Evolutionary conservation across 164 flowering plant species (phyloP).

Genomic region (Vitis riparia): DNA sequence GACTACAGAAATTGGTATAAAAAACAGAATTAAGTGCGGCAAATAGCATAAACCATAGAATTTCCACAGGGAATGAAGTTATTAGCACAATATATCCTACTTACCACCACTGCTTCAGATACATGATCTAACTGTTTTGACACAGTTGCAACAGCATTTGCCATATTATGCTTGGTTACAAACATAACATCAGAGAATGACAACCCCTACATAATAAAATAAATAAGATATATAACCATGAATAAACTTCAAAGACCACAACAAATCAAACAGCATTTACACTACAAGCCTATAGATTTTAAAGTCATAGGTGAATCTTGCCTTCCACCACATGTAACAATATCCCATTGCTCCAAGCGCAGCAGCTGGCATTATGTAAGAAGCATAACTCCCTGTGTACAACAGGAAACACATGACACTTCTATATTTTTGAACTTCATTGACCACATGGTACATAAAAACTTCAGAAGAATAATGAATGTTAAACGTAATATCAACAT

Average conservation of each 20-base stretch:
- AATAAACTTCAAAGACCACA: background rate
- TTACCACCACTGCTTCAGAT: slow-evolving; percentile 61
- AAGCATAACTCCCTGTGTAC: slow-evolving; percentile 47
- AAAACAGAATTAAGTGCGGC: background rate
- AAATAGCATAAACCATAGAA: background rate
- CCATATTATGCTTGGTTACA: slow-evolving; percentile 88
- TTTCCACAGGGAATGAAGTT: background rate
- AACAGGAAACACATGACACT: slow-evolving; percentile 11
- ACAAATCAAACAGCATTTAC: background rate
- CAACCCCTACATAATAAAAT: slow-evolving; percentile 56
- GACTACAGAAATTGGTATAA: slow-evolving; percentile 36
- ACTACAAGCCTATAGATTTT: background rate
- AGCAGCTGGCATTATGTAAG: slow-evolving; percentile 84
- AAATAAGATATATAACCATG: background rate
- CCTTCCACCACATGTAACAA: slow-evolving; percentile 98
- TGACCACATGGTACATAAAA: background rate
- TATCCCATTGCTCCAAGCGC: slow-evolving; percentile 93
- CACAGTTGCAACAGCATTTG: slow-evolving; percentile 70
- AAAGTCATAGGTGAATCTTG: slow-evolving; percentile 19
- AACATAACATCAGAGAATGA: slow-evolving; percentile 84
- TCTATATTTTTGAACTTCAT: background rate
- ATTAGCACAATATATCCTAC: slow-evolving; percentile 19
- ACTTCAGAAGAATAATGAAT: background rate
- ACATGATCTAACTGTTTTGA: slow-evolving; percentile 81
- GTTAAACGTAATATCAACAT: background rate